Evolutionary conservation across 2,329 filamentous ascomycete genomes (phyloP), one percentile per base, ranked within the genome.

Genomic region (Pestalotiopsis sp.): DNA sequence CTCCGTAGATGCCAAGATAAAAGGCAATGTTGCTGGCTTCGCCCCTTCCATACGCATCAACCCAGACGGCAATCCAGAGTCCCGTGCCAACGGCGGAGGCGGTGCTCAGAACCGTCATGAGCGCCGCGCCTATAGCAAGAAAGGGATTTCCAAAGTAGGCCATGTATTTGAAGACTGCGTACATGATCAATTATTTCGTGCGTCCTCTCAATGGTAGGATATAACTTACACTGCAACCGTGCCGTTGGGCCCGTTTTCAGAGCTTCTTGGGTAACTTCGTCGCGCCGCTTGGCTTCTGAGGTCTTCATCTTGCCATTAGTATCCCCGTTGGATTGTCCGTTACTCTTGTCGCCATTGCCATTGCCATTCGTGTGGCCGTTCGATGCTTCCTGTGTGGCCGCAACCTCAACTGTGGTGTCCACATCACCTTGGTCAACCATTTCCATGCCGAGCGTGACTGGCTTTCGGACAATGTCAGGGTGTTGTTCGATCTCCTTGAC

Each of bases 1-100:
- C 79, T 0, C 83, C 81, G 67, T 86, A 89, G 13, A 89, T 81
- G 1, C 82, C 82, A 66, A 89, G 78, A 69, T 88, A 89, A 71
- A 83, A 88, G 35, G 77, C 79, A 52, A 84, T 77, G 56, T 84
- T 77, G 38, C 83, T 77, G 17, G 82, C 79, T 7, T 80, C 78
- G 6, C 81, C 75, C n/a, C 79, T 76, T 38, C 78, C 78, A 67
- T 84, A 84, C 1, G 84, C 84, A n/a, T 85, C 83, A 1, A 86
- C 84, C 85, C 85, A 87, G 35, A 85, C 75, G 0, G 84, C 83
- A 38, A 87, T 78, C 84, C 85, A 87, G 39, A 84, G 74, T 4
- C 79, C 80, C 3, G 81, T 80, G 4, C 77, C 78, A 61, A 86
- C 80, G 56, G 79, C 80, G 30, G 79, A 79, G 4, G 80, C 74